Percentiles rank a stretch among this genome's conserved stretches.
Evolutionary conservation across 345 rosid genomes (phyloP).

Genomic region (Citrus sp.): DNA sequence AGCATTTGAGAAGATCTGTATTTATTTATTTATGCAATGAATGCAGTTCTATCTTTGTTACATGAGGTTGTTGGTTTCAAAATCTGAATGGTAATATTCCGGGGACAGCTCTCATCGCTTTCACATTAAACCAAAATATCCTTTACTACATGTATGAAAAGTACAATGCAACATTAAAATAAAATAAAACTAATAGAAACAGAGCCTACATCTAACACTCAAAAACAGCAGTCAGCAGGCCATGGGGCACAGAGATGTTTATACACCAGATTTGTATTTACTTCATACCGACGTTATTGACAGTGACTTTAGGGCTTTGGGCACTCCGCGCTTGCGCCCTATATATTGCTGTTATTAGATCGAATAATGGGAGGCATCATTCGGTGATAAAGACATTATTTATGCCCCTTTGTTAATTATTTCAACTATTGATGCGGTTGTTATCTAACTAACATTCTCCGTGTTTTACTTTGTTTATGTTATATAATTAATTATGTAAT

Average conservation of each 20-base stretch:
- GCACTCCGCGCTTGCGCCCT: background rate
- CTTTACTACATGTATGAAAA: background rate
- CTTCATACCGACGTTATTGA: background rate
- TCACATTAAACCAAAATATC: constrained; percentile 11
- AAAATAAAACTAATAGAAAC: background rate
- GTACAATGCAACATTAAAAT: constrained; percentile 1
- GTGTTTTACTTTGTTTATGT: background rate
- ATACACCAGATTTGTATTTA: background rate
- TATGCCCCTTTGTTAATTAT: background rate
- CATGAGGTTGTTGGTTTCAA: constrained; percentile 25
- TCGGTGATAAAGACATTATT: background rate
- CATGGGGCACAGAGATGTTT: background rate
- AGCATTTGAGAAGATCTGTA: too few species aligned
- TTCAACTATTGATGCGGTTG: background rate
- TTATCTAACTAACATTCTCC: background rate
- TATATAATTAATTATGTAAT: too few species aligned
- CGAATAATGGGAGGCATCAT: background rate
- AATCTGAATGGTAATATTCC: constrained; percentile 19
- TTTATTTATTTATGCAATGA: too few species aligned
- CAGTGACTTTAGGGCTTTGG: background rate
- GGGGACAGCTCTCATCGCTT: constrained; percentile 17
- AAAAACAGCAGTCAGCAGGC: background rate
- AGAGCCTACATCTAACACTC: background rate
- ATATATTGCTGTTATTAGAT: too few species aligned
- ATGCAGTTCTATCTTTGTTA: too few species aligned